These are phyloP conservation scores for Candida sphagnicola DNA, from an alignment of 805 yeast genomes.

Conservation along the genomic window DNA sequence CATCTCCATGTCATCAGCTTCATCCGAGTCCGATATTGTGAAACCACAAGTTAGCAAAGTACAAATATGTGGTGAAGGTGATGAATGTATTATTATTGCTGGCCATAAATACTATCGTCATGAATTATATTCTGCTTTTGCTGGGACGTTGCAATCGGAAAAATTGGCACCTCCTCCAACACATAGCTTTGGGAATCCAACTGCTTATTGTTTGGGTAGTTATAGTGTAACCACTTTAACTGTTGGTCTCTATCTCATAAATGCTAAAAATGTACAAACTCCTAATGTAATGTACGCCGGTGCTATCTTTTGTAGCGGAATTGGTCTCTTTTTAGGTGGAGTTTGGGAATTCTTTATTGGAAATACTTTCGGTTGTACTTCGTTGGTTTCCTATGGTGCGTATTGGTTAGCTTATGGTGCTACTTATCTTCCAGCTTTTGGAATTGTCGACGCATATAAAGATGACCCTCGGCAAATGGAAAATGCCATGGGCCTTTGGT, in stretches of 20 bases:
- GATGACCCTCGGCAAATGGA: slow-evolving; percentile 36
- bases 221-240: slow-evolving; percentile 63
- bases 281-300: slow-evolving; percentile 35
- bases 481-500: slow-evolving; percentile 55
- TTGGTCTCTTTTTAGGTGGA: slow-evolving; percentile 38
- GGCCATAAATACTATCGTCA: slow-evolving; percentile 42
- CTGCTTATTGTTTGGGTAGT: slow-evolving; percentile 57
- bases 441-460: slow-evolving; percentile 44
- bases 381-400: slow-evolving; percentile 50
- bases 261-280: slow-evolving; percentile 48
- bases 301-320: slow-evolving; percentile 11
- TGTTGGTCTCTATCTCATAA: slow-evolving; percentile 49
- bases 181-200: slow-evolving; percentile 54
- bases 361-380: slow-evolving; percentile 54
- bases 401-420: slow-evolving; percentile 52
- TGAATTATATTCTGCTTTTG: slow-evolving; percentile 26
- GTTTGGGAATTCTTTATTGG: slow-evolving; percentile 46
- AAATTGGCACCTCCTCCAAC: slow-evolving; percentile 4
- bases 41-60: slow-evolving; percentile 12
- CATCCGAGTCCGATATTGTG: not conserved
- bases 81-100: slow-evolving; percentile 39
- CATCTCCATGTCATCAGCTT: not conserved
- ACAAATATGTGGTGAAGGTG: slow-evolving; percentile 32
- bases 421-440: slow-evolving; percentile 51
- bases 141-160: slow-evolving; percentile 8